Evolutionary conservation across 306 rosid genomes (phyloP).

Genomic region (Dalbergia oliveri): DNA sequence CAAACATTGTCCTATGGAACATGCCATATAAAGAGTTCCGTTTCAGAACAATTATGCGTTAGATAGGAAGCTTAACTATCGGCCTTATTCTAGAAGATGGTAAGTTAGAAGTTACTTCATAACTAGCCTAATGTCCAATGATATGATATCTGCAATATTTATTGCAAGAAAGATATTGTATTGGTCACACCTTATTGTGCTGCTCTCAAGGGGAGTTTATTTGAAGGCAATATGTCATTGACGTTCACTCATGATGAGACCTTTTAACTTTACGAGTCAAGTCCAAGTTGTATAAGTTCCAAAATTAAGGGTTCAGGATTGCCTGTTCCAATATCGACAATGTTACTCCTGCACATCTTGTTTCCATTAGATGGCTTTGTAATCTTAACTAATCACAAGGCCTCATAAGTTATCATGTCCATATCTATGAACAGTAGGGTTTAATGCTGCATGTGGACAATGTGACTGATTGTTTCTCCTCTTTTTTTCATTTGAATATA

Average conservation of each 20-base stretch:
- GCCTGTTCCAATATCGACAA: background rate
- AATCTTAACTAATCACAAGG: background rate
- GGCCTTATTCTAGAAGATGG: background rate
- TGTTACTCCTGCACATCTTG: conserved; percentile 9
- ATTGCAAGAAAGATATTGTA: background rate
- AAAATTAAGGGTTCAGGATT: conserved; percentile 6
- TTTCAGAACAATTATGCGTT: conserved; percentile 13
- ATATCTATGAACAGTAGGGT: conserved; percentile 16
- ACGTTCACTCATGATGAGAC: background rate
- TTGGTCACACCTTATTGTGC: background rate
- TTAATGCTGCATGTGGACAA: background rate
- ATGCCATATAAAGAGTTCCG: conserved; percentile 24
- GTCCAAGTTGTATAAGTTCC: background rate
- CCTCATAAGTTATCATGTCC: conserved; percentile 23
- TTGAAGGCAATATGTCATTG: background rate
- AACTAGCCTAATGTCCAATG: conserved; percentile 27
- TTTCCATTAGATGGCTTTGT: conserved; percentile 20
- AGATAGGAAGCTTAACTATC: conserved; percentile 7
- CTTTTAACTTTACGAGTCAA: background rate
- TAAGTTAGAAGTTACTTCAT: background rate
- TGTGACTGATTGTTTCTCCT: conserved; percentile 7
- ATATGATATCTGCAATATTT: conserved; percentile 18
- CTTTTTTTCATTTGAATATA: conserved; percentile 3
- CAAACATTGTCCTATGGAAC: conserved; percentile 11
- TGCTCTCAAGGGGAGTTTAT: conserved; percentile 2